phyloP scores from a whole-genome alignment of 2,329 filamentous ascomycete species.

The Calonectria ilicicola region DNA sequence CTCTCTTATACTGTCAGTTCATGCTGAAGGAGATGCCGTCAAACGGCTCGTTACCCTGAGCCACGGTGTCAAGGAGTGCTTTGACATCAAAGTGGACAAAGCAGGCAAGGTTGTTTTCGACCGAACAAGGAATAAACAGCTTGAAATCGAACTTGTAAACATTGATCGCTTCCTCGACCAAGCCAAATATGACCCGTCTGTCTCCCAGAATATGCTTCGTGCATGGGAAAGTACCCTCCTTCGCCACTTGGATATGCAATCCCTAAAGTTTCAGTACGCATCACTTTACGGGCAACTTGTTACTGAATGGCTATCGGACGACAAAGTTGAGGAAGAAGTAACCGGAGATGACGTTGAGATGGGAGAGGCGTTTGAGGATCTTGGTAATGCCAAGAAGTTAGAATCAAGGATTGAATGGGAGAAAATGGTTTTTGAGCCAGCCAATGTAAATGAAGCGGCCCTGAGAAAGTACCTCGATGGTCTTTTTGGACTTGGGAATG shows the following conservation, averaged over 20 bases:
- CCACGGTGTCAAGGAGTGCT: slow-evolving; percentile 51
- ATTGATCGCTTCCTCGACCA: slow-evolving; percentile 55
- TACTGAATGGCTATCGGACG: slow-evolving; percentile 58
- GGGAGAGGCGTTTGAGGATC: slow-evolving; percentile 53
- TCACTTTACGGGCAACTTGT: slow-evolving; percentile 59
- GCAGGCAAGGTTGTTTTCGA: slow-evolving; percentile 36
- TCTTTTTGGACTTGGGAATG: slow-evolving; percentile 52
- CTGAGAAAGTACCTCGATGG: slow-evolving; percentile 54
- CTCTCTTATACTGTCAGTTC: slow-evolving; percentile 43
- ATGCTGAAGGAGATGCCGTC: slow-evolving; percentile 41
- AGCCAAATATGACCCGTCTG: slow-evolving; percentile 54
- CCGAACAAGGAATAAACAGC: slow-evolving; percentile 38
- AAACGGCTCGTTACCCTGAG: slow-evolving; percentile 48
- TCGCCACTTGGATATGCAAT: slow-evolving; percentile 54
- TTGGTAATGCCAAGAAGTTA: slow-evolving; percentile 55
- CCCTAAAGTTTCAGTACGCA: slow-evolving; percentile 57
- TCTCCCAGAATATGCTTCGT: slow-evolving; percentile 49
- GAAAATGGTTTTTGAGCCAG: slow-evolving; percentile 55
- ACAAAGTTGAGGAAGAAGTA: slow-evolving; percentile 30
- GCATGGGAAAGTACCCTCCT: slow-evolving; percentile 52
- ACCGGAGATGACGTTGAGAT: slow-evolving; percentile 40
- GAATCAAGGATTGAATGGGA: slow-evolving; percentile 57
- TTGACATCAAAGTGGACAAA: slow-evolving; percentile 47
- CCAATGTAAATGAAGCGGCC: slow-evolving; percentile 49
- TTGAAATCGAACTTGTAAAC: slow-evolving; percentile 52